phyloP scores from a whole-genome alignment of 371 early-diverging fungal species.

The Mortierella sp. region DNA sequence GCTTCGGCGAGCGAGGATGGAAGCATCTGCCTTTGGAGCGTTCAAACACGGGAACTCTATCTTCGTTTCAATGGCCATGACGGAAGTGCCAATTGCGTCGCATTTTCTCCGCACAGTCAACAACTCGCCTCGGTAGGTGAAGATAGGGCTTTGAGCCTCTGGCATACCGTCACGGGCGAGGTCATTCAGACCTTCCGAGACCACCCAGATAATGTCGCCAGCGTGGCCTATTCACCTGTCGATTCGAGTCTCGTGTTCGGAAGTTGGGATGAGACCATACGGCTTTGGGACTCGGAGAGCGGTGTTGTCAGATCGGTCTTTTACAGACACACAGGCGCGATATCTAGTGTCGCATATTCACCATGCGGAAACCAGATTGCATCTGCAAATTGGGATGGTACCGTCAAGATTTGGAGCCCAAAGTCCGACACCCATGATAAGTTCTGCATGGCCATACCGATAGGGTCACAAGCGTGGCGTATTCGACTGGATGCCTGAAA shows the following conservation, averaged over 20 bases:
- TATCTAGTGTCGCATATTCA: not conserved
- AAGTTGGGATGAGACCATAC: not conserved
- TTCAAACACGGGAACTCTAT: not conserved
- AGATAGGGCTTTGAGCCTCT: conserved; percentile 3
- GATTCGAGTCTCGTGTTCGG: not conserved
- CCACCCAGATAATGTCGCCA: not conserved
- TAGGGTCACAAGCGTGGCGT: not conserved
- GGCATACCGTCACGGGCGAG: not conserved
- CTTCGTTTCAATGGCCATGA: not conserved
- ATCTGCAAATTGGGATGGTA: not conserved
- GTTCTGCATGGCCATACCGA: not conserved
- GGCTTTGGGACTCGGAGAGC: not conserved
- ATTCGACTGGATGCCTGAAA: too few species aligned
- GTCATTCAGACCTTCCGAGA: not conserved
- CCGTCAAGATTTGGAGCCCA: not conserved
- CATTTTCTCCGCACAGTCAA: not conserved
- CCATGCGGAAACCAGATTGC: not conserved
- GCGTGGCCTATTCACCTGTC: not conserved
- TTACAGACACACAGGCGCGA: not conserved
- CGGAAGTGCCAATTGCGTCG: not conserved
- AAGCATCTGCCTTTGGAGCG: not conserved
- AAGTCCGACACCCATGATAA: not conserved
- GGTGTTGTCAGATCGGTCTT: not conserved
- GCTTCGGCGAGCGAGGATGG: not conserved
- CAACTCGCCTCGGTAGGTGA: not conserved